A percentile compares a stretch with the other conserved stretches of the same genome.
Evolutionary conservation across 345 rosid species (phyloP).

Genomic region (Ceriops zippeliana): DNA sequence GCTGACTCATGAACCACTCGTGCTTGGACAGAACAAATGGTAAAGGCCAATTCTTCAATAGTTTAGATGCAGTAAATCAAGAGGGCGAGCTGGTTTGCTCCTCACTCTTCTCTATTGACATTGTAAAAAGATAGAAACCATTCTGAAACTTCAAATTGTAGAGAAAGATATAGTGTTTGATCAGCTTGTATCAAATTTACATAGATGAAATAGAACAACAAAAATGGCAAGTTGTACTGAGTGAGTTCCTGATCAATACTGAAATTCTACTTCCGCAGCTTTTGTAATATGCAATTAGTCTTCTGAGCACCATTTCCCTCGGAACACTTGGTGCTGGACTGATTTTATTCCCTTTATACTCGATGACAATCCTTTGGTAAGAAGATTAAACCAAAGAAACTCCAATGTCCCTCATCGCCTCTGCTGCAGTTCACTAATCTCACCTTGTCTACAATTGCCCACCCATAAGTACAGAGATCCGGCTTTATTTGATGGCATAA

Average conservation of each 20-base stretch:
- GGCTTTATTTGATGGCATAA: constrained; percentile 52
- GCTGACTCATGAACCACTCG: constrained; percentile 1
- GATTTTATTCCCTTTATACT: constrained; percentile 11
- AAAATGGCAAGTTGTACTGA: constrained; percentile 1
- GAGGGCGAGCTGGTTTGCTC: neutral
- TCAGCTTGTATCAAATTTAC: constrained; percentile 26
- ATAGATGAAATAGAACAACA: neutral
- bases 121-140: neutral
- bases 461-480: constrained; percentile 61
- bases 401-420: neutral
- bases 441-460: constrained; percentile 59
- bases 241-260: neutral
- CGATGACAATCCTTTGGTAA: neutral
- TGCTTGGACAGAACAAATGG: neutral
- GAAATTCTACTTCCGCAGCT: constrained; percentile 11
- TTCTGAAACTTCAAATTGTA: neutral
- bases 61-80: neutral
- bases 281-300: neutral
- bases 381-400: neutral
- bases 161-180: constrained; percentile 4
- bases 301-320: constrained; percentile 10
- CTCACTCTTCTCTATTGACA: neutral
- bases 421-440: constrained; percentile 47
- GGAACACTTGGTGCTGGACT: neutral
- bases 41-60: neutral